Conservation (phyloP, 2,329 filamentous ascomycete genomes). For the Didymella glomerata region DNA sequence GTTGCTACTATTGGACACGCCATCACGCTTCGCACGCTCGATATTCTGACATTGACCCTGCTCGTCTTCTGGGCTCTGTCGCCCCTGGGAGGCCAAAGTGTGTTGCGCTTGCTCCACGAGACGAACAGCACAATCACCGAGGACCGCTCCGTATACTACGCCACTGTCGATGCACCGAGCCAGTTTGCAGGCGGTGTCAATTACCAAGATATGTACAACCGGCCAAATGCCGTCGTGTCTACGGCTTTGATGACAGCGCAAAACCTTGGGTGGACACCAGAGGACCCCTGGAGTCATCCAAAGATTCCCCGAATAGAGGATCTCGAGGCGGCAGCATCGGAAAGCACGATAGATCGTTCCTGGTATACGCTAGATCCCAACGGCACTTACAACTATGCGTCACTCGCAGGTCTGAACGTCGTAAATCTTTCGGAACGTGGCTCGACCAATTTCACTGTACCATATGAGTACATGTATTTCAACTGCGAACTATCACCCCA, state of each 20-base stretch:
- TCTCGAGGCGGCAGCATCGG: neutral
- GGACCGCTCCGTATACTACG: slow-evolving; percentile 11
- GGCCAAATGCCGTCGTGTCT: neutral
- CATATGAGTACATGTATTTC: neutral
- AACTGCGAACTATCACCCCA: neutral
- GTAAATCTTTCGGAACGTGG: neutral
- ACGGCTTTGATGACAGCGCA: neutral
- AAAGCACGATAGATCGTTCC: neutral
- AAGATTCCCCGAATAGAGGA: neutral
- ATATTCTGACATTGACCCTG: neutral
- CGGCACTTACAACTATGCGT: neutral
- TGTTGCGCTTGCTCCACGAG: slow-evolving; percentile 2
- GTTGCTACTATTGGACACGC: slow-evolving; percentile 4
- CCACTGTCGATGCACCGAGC: neutral
- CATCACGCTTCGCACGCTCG: neutral
- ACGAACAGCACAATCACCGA: slow-evolving; percentile 10
- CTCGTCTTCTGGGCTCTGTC: slow-evolving; percentile 13
- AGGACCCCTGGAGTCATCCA: neutral
- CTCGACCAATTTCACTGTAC: neutral
- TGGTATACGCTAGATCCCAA: neutral
- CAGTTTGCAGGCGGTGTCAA: neutral
- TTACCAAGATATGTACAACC: neutral
- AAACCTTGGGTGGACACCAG: neutral
- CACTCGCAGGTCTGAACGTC: neutral
- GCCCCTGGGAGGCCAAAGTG: slow-evolving; percentile 9